Base-by-base conservation (phyloP, 768 basidiomycete species). In the Suillus decipiens region DNA sequence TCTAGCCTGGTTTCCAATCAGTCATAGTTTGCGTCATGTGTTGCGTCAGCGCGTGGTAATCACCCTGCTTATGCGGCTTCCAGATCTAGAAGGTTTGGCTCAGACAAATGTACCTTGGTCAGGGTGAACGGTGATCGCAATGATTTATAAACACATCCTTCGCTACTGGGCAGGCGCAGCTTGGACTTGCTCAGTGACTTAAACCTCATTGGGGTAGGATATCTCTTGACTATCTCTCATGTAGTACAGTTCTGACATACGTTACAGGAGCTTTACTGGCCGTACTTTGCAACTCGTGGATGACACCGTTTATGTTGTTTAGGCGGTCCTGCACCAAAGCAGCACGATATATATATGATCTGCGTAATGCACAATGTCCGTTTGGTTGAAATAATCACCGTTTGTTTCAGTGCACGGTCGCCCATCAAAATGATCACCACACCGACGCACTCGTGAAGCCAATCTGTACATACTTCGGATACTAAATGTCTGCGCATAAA, bases 201-300 rank as follows among this genome's bases (percentile, higher is more conserved):
- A n/a, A 51, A 69, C 19, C 67, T 80, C 22, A 61, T 77, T 33
- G 78, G 77, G 42, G 77, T 80, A 64, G 66, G 77, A 71, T 63
- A 1, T 39, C 39, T 24, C 17, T 4, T 22, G 5, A 19, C 8
- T 19, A 24, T 19, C 15, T 28, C 28, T 34, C 36, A 39, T 56
- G 15, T n/a, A n/a, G 28, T 39, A 17, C 15, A 57, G 22, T 39
- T 28, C 55, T 57, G 36, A 57, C 17, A 28, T 5, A 24, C 5
- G 24, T 57, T 28, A 5, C 55, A 39, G 55, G 55, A 1, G 17
- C 8, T 24, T 28, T 19, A 19, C 15, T 37, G 4, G 22, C 55
- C 37, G 15, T 6, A 1, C 55, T 39, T n/a, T 57, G 2, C 55
- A 57, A 39, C 37, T 57, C 14, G 9, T 10, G 14, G 39, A 57